Evolutionary conservation across 2,329 filamentous ascomycete species (phyloP), one percentile per base, ranked within the genome.

Genomic region (Graphium sp.): DNA sequence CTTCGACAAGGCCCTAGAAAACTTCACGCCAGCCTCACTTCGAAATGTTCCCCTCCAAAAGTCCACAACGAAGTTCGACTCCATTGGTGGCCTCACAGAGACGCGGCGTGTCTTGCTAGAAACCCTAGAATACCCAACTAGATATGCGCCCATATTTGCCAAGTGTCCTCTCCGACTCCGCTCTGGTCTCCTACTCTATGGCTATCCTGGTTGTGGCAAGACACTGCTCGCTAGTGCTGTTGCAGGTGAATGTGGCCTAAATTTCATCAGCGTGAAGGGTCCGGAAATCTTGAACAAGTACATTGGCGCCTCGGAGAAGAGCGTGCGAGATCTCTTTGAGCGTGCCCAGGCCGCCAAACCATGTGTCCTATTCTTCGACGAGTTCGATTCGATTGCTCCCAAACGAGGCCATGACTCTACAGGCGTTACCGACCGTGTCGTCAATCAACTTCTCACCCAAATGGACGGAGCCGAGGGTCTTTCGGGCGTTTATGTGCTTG

Each of bases 261-360:
- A 98, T 52, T 98, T 98, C 53, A 98, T 98, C 51, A 85, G 77
- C 22, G 89, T 98, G 44, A 98, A 98, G 55, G 89, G 89, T 1
- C 89, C 89, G 0, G 91, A 98, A 50, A 95, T 98, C 34, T 57
- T 98, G 31, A 98, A 98, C 62, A 98, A 98, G 55, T 98, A 98
- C 50, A 98, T 98, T 34, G 89, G 89, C 45, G 89, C 89, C 1
- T 92, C 81, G 17, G 89, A 98, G 45, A 98, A 98, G 61, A 84
- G 75, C 35, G 85, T 98, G 6, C 74, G 91, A 23, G 89, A 98
- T 48, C 62, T 98, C 2, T 98, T 98, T 44, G 87, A 93, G 46
- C 72, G 89, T 23, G 89, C 89, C 0, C 74, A 77, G 45, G 87
- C 89, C 4, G 89, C 89, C 5, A 74, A 78, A 34, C 91, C 91